Base-by-base conservation (phyloP, 441 rosid genomes). In the Euphorbia corollata region DNA sequence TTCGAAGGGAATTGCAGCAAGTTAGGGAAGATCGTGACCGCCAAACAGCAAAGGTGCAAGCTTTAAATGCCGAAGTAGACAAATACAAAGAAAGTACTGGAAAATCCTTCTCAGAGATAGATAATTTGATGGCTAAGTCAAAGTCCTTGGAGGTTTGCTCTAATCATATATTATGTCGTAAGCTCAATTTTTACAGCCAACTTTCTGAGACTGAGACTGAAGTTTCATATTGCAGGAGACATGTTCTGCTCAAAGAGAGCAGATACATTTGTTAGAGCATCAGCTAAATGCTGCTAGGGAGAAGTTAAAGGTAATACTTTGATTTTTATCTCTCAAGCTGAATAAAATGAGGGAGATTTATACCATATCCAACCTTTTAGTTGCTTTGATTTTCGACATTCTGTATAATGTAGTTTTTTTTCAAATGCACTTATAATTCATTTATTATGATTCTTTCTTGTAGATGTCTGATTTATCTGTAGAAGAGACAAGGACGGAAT, bases 11-110 rank as follows among this genome's bases (percentile, higher is more conserved):
- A 68, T 77, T 95, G 60, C 92, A 88, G 77, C 86, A 86, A 74
- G 97, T 85, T 8, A 84, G 97, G 58, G 90, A 86, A 67, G 99
- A 95, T 71, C 96, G 98, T 74, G 98, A 95, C 73, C 85, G 85
- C 65, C 91, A 86, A 38, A 71, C 77, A 16, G 71, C 59, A 18
- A 88, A 80, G 67, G 85, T 90, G 65, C 85, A 90, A 64, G 78
- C 76, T 57, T 75, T 90, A 62, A 77, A 83, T 22, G 80, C 83
- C 59, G 98, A 95, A 56, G 78, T 86, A 39, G 69, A 67, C 45
- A 88, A 73, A 70, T 83, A 79, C 41, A 80, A 85, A 75, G 99
- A 95, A 84, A 83, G 70, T 70, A 78, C 89, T 2, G 98, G 96
- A 56, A 88, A 88, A 78, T 88, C 96, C 20, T 77, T 81, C 57